Percentiles rank a stretch among this genome's conserved stretches.
phyloP scores from a whole-genome alignment of 2,329 filamentous ascomycete species.

The Colletotrichum somersetense region DNA sequence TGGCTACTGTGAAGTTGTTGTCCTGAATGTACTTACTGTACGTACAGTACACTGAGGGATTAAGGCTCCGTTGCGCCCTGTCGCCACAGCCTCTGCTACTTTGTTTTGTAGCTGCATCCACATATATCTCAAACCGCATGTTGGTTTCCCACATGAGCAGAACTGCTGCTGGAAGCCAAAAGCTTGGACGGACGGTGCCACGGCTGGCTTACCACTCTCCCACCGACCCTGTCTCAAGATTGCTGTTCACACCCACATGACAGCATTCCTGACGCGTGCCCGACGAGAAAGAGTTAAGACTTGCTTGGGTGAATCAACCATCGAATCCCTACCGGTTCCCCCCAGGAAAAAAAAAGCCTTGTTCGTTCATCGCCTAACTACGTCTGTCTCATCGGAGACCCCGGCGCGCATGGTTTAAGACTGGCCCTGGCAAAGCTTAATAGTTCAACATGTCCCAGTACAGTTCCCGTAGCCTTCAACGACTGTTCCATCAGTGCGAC shows the following conservation, averaged over 20 bases:
- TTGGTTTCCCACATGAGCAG: not conserved
- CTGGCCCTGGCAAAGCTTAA: constrained; percentile 13
- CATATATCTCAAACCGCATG: not conserved
- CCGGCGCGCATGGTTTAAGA: constrained; percentile 5
- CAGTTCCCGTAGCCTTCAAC: not conserved
- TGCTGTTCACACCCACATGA: not conserved
- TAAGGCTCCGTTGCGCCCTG: not conserved
- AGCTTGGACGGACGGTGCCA: not conserved
- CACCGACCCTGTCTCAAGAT: constrained; percentile 1
- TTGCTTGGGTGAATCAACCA: not conserved
- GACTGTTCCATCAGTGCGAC: not conserved
- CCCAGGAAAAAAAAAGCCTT: not conserved
- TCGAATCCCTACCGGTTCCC: not conserved
- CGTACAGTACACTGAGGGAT: too few relatives aligned
- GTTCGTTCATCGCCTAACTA: not conserved
- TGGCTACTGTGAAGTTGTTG: not conserved
- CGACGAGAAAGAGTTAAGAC: not conserved
- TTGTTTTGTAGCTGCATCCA: not conserved
- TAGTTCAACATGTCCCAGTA: not conserved
- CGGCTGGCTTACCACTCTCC: not conserved
- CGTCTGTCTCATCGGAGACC: constrained; percentile 6
- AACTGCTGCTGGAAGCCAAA: not conserved
- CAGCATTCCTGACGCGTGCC: not conserved
- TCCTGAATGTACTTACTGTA: not conserved
- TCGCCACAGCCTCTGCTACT: not conserved